These are phyloP conservation scores for Colletotrichum lentis DNA, from an alignment of 2,329 filamentous ascomycete genomes.

Conservation along the genomic window DNA sequence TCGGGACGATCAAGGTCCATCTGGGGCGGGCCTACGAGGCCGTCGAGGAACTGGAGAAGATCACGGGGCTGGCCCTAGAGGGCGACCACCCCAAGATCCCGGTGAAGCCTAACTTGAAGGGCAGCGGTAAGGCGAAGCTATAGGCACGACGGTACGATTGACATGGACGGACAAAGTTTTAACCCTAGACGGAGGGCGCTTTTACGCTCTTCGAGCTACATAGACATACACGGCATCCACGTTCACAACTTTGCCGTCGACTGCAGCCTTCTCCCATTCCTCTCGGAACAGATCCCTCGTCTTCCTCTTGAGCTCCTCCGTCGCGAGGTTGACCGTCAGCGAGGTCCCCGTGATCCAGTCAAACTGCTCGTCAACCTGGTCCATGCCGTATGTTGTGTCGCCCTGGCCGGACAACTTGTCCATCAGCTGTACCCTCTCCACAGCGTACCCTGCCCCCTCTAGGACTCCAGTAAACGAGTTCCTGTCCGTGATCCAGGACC, in stretches of 20 bases:
- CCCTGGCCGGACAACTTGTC: constrained; percentile 43
- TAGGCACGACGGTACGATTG: constrained; percentile 41
- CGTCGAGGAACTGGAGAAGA: constrained; percentile 78
- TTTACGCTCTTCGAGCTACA: constrained; percentile 40
- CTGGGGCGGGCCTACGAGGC: constrained; percentile 82
- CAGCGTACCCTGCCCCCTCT: constrained; percentile 42
- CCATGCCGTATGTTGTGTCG: constrained; percentile 39
- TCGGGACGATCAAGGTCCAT: constrained; percentile 84
- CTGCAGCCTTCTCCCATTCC: constrained; percentile 45
- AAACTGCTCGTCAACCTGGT: constrained; percentile 45
- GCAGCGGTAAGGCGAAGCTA: constrained; percentile 55
- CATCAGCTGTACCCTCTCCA: constrained; percentile 43
- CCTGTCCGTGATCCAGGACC: constrained; percentile 44
- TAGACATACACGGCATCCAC: constrained; percentile 46
- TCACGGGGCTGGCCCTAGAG: constrained; percentile 73
- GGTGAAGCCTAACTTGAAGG: constrained; percentile 49
- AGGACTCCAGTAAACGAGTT: constrained; percentile 44
- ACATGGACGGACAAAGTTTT: not conserved
- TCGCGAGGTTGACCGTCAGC: constrained; percentile 38
- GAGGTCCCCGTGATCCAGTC: constrained; percentile 41
- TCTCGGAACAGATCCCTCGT: constrained; percentile 44
- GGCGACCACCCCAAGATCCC: constrained; percentile 62
- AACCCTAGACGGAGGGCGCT: not conserved
- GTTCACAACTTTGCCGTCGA: constrained; percentile 44
- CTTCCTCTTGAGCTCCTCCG: constrained; percentile 41